Evolutionary conservation across 2,329 filamentous ascomycete species (phyloP).

Genomic region (Paecilomyces variotii): DNA sequence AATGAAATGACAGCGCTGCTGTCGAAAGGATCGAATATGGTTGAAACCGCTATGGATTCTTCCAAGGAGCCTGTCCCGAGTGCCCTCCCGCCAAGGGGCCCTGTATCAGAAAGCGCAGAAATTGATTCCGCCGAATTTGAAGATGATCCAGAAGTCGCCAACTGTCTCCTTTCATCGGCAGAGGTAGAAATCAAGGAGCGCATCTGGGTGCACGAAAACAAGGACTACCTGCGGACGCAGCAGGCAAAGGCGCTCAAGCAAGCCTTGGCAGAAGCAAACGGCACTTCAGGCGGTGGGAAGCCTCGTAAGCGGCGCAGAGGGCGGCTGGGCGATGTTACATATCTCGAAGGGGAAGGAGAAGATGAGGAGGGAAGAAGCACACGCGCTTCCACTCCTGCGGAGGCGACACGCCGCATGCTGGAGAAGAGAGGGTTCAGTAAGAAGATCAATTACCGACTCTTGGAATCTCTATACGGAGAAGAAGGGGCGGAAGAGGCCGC

Average conservation of each 20-base stretch:
- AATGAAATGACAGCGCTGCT: slow-evolving; percentile 64
- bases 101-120: slow-evolving; percentile 47
- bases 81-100: slow-evolving; percentile 23
- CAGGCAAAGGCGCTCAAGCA: slow-evolving; percentile 74
- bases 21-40: slow-evolving; percentile 28
- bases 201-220: slow-evolving; percentile 92
- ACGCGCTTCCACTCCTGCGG: slow-evolving; percentile 59
- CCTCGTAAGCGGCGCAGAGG: slow-evolving; percentile 44
- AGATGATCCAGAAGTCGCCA: slow-evolving; percentile 77
- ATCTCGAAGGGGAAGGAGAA: slow-evolving; percentile 38
- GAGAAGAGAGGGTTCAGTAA: slow-evolving; percentile 62
- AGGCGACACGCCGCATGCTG: slow-evolving; percentile 61
- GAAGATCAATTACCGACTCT: slow-evolving; percentile 60
- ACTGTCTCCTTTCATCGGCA: slow-evolving; percentile 64
- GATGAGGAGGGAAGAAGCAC: slow-evolving; percentile 57
- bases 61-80: slow-evolving; percentile 18
- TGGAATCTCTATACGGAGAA: slow-evolving; percentile 33
- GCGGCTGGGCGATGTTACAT: slow-evolving; percentile 39
- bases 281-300: slow-evolving; percentile 26
- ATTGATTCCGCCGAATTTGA: slow-evolving; percentile 78
- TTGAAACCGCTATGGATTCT: slow-evolving; percentile 17
- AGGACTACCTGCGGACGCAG: slow-evolving; percentile 81
- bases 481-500: slow-evolving; percentile 21
- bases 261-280: slow-evolving; percentile 52
- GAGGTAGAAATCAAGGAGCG: slow-evolving; percentile 79